These are phyloP conservation scores for Paralagenidium karlingii DNA, from an alignment of 352 stramenopile species.

Conservation along the genomic window DNA sequence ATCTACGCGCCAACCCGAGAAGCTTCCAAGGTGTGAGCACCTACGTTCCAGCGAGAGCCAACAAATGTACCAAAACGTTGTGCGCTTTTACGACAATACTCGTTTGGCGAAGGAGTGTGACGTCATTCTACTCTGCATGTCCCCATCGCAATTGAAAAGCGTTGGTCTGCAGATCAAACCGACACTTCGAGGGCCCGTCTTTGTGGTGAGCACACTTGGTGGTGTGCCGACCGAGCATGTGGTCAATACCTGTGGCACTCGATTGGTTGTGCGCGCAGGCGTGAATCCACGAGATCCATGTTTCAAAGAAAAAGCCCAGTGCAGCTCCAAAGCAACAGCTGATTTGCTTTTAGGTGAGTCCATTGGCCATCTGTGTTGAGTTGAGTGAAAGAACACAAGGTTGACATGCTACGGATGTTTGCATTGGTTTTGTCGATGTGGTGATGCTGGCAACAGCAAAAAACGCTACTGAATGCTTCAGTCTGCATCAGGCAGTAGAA, in stretches of 20 bases:
- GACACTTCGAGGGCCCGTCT: conserved; percentile 13
- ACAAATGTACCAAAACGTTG: conserved; percentile 19
- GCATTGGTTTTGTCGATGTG: too few relatives aligned
- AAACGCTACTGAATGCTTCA: not conserved
- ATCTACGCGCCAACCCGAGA: conserved; percentile 46
- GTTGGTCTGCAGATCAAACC: conserved; percentile 58
- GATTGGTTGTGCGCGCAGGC: conserved; percentile 18
- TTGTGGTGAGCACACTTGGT: conserved; percentile 35
- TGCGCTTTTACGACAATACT: conserved; percentile 45
- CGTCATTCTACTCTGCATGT: conserved; percentile 48
- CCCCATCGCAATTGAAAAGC: conserved; percentile 51
- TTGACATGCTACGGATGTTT: too few relatives aligned
- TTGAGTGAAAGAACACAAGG: too few relatives aligned
- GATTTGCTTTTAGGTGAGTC: too few relatives aligned
- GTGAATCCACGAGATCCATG: too few relatives aligned
- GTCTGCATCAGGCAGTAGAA: not conserved
- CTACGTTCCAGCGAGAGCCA: conserved; percentile 10
- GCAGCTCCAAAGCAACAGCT: too few relatives aligned
- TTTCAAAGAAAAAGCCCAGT: too few relatives aligned
- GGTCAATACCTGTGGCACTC: conserved; percentile 26
- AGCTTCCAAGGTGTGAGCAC: conserved; percentile 20
- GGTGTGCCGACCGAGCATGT: conserved; percentile 23
- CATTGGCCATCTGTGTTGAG: too few relatives aligned
- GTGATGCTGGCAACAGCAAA: too few relatives aligned
- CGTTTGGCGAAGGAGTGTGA: conserved; percentile 34